Base-by-base conservation (phyloP, 139 green algal genomes). In the Chlamydomonas schloesseri region DNA sequence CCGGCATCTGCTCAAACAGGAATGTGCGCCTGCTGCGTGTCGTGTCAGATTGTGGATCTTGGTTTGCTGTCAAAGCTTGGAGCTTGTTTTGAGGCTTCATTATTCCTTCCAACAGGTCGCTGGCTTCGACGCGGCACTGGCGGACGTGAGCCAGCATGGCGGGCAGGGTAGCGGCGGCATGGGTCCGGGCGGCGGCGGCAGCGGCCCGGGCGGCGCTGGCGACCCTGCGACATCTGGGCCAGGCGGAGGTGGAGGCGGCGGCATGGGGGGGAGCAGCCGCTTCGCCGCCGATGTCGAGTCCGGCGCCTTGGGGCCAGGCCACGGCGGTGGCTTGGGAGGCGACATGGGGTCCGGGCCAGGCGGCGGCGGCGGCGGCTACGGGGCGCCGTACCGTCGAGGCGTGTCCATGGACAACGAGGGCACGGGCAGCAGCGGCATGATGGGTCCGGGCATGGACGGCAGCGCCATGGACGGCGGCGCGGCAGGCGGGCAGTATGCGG, bases 41-140 rank as follows among this genome's bases (percentile, higher is more conserved):
- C 13, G 5, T 36, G 62, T 70, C 4, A 34, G n/a, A n/a, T n/a
- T n/a, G n/a, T 36, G 5, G 8, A 21, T 8, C 62, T 5, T 28
- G 3, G 5, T 15, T 20, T 24, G 14, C 57, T 24, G 20, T 36
- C 26, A 2, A 24, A 5, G 6, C 5, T 24, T 70, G 28, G 34
- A 28, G 8, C 26, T 26, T 67, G 58, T 10, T 29, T 13, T 5
- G 0, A 3, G 13, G 33, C 33, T 50, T 5, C 37, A 71, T 11
- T 18, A 71, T 71, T 4, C 60, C 60, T n/a, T 23, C 20, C 24
- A 1, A 18, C 79, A 85, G 79, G 64, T 87, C 21, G 81, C 81
- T 2, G 81, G 81, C 26, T 87, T 87, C 81, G 81, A 87, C 36
- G 46, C n/a, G 2, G 34, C 58, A 1, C 2, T 28, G 18, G n/a